Base-by-base conservation (phyloP, 352 stramenopile species). In the Phytophthora palmivora region DNA sequence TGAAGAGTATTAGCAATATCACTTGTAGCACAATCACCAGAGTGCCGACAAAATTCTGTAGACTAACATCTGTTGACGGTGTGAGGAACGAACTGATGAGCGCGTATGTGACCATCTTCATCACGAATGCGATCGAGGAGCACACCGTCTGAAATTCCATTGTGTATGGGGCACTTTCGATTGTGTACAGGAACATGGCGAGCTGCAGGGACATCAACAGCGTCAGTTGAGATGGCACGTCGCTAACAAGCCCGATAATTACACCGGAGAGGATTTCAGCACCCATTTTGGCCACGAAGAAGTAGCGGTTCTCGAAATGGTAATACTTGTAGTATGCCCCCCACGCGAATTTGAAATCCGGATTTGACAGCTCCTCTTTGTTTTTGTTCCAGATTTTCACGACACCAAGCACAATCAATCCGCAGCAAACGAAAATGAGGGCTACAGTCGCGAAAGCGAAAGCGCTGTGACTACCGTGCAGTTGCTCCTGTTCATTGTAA, bases 291-390 rank as follows among this genome's bases (percentile, higher is more conserved):
- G 81, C 64, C 11, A 90, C 83, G 60, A 92, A 92, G 37, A 92
- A 92, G 51, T 89, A 92, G 0, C 83, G 80, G 9, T 69, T 58
- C 18, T 74, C 19, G 56, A 83, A 87, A 49, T 79, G 61, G 57
- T 89, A 92, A 70, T 90, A 89, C 73, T 92, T 90, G 75, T 92
- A 92, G 71, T 92, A 92, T 10, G 80, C 80, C 9, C 82, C 83
- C 79, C 79, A 92, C 1, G 83, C 78, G 34, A 92, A 92, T 71
- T 92, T 92, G 69, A 92, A 90, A 32, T 88, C 79, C 9, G 80
- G 74, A 18, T 89, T 75, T 14, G 60, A 63, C 15, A 90, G 68
- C 42, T 90, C 63, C 4, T 75, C 26, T 54, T 88, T 73, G 6
- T 56, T 81, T 64, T 92, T 92, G 46, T 67, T 69, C 75, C 79